phyloP scores from a whole-genome alignment of 106 monocot genomes.

The Dendrobium catenatum region DNA sequence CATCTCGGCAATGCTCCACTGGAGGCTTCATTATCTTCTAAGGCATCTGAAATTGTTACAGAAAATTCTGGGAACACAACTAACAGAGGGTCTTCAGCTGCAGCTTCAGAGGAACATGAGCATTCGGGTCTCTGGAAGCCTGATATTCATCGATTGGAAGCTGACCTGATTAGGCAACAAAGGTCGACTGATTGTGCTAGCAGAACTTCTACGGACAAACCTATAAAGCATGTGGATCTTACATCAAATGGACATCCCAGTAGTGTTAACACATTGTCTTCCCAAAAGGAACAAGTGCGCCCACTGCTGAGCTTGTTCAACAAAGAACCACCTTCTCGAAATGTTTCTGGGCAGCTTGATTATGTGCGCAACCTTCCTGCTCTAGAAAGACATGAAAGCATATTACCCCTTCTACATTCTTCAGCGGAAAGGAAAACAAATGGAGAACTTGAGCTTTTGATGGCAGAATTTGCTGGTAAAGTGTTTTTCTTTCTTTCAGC shows the following conservation, averaged over 20 bases:
- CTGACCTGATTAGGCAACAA: conserved; percentile 37
- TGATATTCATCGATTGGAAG: conserved; percentile 34
- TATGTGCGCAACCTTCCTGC: conserved; percentile 79
- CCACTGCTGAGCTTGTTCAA: conserved; percentile 88
- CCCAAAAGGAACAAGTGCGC: conserved; percentile 62
- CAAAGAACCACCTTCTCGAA: conserved; percentile 89
- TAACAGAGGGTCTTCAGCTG: conserved; percentile 12
- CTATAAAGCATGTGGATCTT: conserved; percentile 48
- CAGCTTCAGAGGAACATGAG: conserved; percentile 35
- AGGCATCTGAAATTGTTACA: conserved; percentile 26
- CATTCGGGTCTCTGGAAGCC: conserved; percentile 26
- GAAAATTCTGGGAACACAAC: conserved; percentile 22
- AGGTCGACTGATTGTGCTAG: conserved; percentile 35
- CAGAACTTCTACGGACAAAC: conserved; percentile 70
- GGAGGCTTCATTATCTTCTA: conserved; percentile 24
- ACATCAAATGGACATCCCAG: conserved; percentile 35
- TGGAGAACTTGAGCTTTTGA: conserved; percentile 88
- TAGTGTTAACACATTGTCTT: conserved; percentile 13
- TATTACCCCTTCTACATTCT: conserved; percentile 88
- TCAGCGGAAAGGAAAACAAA: conserved; percentile 81
- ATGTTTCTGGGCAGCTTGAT: conserved; percentile 92
- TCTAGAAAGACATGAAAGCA: conserved; percentile 77
- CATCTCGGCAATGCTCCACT: conserved; percentile 13
- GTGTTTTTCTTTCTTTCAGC: conserved; percentile 1
- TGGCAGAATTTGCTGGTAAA: conserved; percentile 95